A percentile compares a stretch with the other conserved stretches of the same genome.
Conservation (phyloP, 495 filamentous ascomycete species). For the Clohesyomyces aquaticus region DNA sequence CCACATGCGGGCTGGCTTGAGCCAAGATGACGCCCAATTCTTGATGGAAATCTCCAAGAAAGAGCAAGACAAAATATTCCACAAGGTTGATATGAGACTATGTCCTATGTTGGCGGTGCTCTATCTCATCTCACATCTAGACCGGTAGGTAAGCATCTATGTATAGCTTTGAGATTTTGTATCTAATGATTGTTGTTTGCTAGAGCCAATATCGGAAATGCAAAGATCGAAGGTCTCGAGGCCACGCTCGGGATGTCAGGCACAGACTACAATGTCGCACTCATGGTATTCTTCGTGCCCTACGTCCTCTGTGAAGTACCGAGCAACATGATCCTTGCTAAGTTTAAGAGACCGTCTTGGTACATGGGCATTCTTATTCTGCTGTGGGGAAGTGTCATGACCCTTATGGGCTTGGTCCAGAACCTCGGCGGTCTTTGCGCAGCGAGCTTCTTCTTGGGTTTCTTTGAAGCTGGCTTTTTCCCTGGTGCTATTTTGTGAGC, state of each 20-base stretch:
- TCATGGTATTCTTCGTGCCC: constrained; percentile 23
- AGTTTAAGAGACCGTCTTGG: constrained; percentile 17
- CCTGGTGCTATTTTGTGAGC: constrained; percentile 30
- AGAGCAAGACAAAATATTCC: constrained; percentile 36
- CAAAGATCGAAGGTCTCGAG: constrained; percentile 17
- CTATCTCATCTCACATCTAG: no score
- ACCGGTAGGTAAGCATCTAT: no score
- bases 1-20: background rate
- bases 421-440: constrained; percentile 31
- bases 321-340: constrained; percentile 19
- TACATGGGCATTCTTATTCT: constrained; percentile 28
- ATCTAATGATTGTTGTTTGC: no score
- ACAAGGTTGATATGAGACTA: no score
- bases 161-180: no score
- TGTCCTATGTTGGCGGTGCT: no score
- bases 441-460: constrained; percentile 28
- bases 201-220: constrained; percentile 30
- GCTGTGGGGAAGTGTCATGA: constrained; percentile 30
- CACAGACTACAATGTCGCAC: constrained; percentile 19
- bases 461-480: constrained; percentile 29
- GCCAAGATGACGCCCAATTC: constrained; percentile 8
- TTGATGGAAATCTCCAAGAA: background rate
- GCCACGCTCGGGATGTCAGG: constrained; percentile 11
- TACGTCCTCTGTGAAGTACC: constrained; percentile 31
- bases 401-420: constrained; percentile 13